Base-by-base conservation (phyloP, 768 basidiomycete species). In the Boletus coccyginus region DNA sequence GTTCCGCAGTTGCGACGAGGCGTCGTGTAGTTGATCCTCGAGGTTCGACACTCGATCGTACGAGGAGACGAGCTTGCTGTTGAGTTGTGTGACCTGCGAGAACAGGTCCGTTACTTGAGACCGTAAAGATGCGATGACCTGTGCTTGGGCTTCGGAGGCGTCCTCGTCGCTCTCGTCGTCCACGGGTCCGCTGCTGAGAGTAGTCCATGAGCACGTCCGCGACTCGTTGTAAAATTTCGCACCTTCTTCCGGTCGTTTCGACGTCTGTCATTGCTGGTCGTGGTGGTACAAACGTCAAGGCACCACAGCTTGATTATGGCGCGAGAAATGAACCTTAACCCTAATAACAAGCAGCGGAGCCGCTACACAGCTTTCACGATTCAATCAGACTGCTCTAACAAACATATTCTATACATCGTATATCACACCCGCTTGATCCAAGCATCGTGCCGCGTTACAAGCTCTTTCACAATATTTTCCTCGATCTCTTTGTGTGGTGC, bases 41-140 rank as follows among this genome's bases (percentile, higher is more conserved):
- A 99, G 81, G 77, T 92, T 87, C 17, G 94, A 94, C 32, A 96
- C 85, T 32, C 92, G 83, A 70, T 95, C 92, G 71, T 97, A 96
- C 3, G 91, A 92, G 57, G 84, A 79, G 58, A 99, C 93, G 46
- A 99, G 88, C 70, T 98, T 98, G 73, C 78, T 75, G 72, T 98
- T 98, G 60, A 98, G 87, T 67, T 90, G 84, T 29, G 86, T 85
- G 45, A 97, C 92, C 71, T 98, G 96, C 16, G 89, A 85, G 66
- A 92, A 86, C 43, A 98, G 79, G 68, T 97, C 91, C 47, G 88
- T 83, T 11, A 96, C 82, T 70, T 97, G 94, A 1, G 77, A 67
- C 21, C 92, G 87, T 31, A 98, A 77, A 0, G 92, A 87, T 14
- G 78, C 75, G 63, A 96, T 93, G 62, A 98, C 83, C 74, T 88